These are phyloP conservation scores for Globisporangium splendens DNA, from an alignment of 352 stramenopile species.

Conservation along the genomic window DNA sequence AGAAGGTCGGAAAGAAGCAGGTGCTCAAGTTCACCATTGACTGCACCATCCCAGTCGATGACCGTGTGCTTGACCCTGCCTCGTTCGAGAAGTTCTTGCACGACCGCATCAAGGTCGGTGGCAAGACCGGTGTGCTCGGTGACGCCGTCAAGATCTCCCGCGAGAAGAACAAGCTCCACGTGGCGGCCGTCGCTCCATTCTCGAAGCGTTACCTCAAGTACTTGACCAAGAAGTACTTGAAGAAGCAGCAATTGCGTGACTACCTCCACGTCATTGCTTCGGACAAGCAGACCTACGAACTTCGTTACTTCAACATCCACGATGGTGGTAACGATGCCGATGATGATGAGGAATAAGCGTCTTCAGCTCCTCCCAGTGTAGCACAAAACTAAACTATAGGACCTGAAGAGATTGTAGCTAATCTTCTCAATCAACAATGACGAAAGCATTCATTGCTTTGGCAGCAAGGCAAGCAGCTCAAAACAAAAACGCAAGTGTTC, in stretches of 20 bases:
- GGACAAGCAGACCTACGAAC: slow-evolving; percentile 98
- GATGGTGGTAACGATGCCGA: slow-evolving; percentile 89
- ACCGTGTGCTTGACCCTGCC: slow-evolving; percentile 98
- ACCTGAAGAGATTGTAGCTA: neutral
- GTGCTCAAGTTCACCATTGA: slow-evolving; percentile 93
- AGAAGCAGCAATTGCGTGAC: slow-evolving; percentile 99
- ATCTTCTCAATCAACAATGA: slow-evolving; percentile 1
- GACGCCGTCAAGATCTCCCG: slow-evolving; percentile 94
- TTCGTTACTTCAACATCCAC: slow-evolving; percentile 99
- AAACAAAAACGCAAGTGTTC: neutral
- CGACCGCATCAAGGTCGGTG: slow-evolving; percentile 99
- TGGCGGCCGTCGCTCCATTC: slow-evolving; percentile 94
- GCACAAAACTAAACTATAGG: slow-evolving; percentile 15
- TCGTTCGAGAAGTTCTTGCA: slow-evolving; percentile 99
- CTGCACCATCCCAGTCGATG: slow-evolving; percentile 96
- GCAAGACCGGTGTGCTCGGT: slow-evolving; percentile 96
- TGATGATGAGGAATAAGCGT: slow-evolving; percentile 85
- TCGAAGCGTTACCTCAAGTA: slow-evolving; percentile 99
- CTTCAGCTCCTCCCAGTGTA: slow-evolving; percentile 10
- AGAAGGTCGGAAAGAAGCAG: slow-evolving; percentile 90
- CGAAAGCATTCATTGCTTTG: neutral
- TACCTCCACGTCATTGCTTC: slow-evolving; percentile 99
- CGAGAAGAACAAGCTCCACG: slow-evolving; percentile 96
- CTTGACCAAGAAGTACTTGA: slow-evolving; percentile 99
- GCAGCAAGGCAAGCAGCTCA: neutral